A percentile compares a stretch with the other conserved stretches of the same genome.
Evolutionary conservation across 225 moss, liverwort and hornwort genomes (phyloP).

Genomic region (Physcomitrellopsis africana): DNA sequence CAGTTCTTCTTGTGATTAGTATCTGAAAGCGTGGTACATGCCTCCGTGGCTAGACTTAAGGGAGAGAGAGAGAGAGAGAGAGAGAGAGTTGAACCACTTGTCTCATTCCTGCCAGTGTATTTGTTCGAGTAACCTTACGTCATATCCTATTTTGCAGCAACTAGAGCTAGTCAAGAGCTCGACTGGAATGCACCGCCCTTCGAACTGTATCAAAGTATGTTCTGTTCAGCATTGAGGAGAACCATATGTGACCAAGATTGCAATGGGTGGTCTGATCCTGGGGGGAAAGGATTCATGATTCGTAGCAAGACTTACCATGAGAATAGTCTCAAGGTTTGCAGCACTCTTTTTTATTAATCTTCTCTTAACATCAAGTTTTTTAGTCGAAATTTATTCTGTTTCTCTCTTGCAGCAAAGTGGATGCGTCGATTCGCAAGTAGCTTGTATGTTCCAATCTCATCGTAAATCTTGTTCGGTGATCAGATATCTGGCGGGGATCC

Average conservation of each 20-base stretch:
- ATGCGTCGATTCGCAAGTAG: background rate
- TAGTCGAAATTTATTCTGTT: background rate
- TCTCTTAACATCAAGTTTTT: background rate
- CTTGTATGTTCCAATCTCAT: background rate
- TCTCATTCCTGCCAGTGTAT: background rate
- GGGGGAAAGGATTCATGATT: conserved; percentile 80
- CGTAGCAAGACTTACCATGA: conserved; percentile 71
- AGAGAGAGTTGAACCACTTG: background rate
- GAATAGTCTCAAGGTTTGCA: conserved; percentile 71
- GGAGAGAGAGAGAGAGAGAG: no score
- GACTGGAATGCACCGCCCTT: conserved; percentile 50
- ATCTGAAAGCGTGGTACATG: background rate
- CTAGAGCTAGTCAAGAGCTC: conserved; percentile 61
- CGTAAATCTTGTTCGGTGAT: conserved; percentile 18
- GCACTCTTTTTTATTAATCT: background rate
- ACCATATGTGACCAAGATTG: conserved; percentile 56
- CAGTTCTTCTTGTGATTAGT: background rate
- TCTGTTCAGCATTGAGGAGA: conserved; percentile 61
- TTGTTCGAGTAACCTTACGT: background rate
- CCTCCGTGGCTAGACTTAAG: background rate
- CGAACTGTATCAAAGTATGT: conserved; percentile 51
- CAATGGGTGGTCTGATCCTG: conserved; percentile 79
- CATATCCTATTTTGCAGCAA: conserved; percentile 42
- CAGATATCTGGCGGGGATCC: conserved; percentile 78
- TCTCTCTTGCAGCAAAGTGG: background rate